Evolutionary conservation across 352 stramenopile species (phyloP), one percentile per base, ranked within the genome.

Genomic region (Blastocystis sp.): DNA sequence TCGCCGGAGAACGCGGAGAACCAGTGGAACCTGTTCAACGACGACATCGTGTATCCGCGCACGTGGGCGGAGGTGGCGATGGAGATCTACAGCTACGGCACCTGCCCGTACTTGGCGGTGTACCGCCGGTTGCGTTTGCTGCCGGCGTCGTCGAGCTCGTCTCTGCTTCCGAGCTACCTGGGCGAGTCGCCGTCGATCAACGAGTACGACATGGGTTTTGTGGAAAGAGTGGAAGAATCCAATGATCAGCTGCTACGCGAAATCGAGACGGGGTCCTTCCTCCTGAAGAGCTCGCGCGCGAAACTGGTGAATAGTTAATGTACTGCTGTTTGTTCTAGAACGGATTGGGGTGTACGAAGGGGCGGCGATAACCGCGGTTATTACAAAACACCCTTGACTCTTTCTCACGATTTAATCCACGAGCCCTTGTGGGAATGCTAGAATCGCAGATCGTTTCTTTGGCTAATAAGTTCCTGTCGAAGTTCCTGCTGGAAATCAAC

Each of bases 401-500:
- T 55, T 41, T n/a, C 16, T 60, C 66, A 59, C 10, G 24, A 51
- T 16, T 67, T 31, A 55, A 33, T 78, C 62, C 9, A 16, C 9
- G 0, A 16, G 45, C 16, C 9, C 6, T 16, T 55, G 45, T 55
- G 45, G 16, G 9, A 59, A 85, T 85, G 41, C 41, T 85, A 37
- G 74, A 85, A 85, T 41, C 50, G 31, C 41, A 62, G 21, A 85
- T 85, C 50, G 55, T 70, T 26, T 85, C 74, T 19, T 59, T 85
- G 21, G 50, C 74, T 35, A 85, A 85, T 69, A 85, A 85, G 51
- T 85, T 67, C 41, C 55, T 85, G 26, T 85, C 74, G 3, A 85
- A 51, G 26, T 85, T 69, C 31, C 35, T 85, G 9, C 41, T 41
- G 41, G 74, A 62, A 10, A 51, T 85, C n/a, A 51, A 85, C 70